Evolutionary conservation across 352 stramenopile genomes (phyloP), one percentile per base, ranked within the genome.

Genomic region (Thraustochytrium sp.): DNA sequence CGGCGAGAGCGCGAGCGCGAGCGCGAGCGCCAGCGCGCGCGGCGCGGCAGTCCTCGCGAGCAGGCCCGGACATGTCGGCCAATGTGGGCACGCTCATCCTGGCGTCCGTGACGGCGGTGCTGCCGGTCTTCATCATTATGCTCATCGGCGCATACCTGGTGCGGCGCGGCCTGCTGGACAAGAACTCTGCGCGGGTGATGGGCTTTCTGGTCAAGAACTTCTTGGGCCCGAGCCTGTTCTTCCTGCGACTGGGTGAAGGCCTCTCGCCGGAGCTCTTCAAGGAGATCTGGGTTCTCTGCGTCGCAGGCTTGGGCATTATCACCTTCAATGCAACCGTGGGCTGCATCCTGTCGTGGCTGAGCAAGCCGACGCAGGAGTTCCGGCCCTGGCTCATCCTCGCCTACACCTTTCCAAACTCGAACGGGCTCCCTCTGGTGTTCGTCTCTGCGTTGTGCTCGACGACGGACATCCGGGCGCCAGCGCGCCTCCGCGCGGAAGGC

Each of bases 361-460:
- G 21, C 38, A 42, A 53, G 62, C 62, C 62, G 8, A 74, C 62
- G 8, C 65, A 54, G 36, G 5, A 4, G 5, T 74, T 74, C 38
- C 36, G 42, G 8, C 8, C 5, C 4, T 74, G 62, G 62, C 48
- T 56, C 38, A 34, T 74, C 36, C 48, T 74, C 38, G 62, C 36
- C 5, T 16, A 53, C n/a, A 74, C 62, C n/a, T 74, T 74, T 36
- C 62, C 62, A 11, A 74, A 74, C 42, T 36, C 48, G 65, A 54
- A 8, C 31, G 62, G 8, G 21, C 36, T 74, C 8, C 62, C 62
- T 5, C 62, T 74, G 8, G 62, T 53, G 8, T 74, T 74, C 29
- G 26, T 55, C 36, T 55, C 36, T 5, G 42, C 62, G 8, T 18
- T 74, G 5, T 74, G 62, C 38, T 8, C 62, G 5, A 26, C 5